Base-by-base conservation (phyloP, 257 asterid genomes). In the Cruciata laevipes region DNA sequence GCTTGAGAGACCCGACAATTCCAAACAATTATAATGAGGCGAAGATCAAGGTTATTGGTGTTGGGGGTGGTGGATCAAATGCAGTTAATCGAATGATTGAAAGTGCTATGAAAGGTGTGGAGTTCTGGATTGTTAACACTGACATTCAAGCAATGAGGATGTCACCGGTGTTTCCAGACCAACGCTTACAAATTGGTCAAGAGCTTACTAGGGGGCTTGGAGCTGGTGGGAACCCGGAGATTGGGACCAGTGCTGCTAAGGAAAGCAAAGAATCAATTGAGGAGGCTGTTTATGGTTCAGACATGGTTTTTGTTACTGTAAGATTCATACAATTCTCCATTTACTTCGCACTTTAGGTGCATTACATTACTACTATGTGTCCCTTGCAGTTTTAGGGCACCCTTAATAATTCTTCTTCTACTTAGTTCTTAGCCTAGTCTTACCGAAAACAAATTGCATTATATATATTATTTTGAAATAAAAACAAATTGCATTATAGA, bases 51-150 rank as follows among this genome's bases (percentile, higher is more conserved):
- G 98, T 92, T 73, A 80, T 92, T 71, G 98, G 98, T 25, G 91
- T 92, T 70, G 98, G 98, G 74, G 98, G 98, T 30, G 98, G 98
- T 62, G 98, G 98, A 47, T 89, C 97, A 24, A 87, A 92, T 82
- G 98, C 97, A 0, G 98, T 92, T 32, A 92, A 92, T 75, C 98
- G 98, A 65, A 92, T 92, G 97, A 87, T 89, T 68, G 97, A 89
- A 63, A 87, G 98, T 61, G 77, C 83, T 33, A 83, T 87, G 96
- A 82, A 89, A 69, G 98, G 98, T 67, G 98, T 92, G 61, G 98
- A 92, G 79, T 92, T 92, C 77, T 92, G 97, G 97, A 88, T 89
- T 74, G 95, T 92, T 30, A 92, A 92, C 82, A 89, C 98, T 30
- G 98, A 92, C 78, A 70, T 87, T 57, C 98, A 92, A 82, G 97